Base-by-base conservation (phyloP, 371 early-diverging fungal species). In the Blyttiomyces sp. region DNA sequence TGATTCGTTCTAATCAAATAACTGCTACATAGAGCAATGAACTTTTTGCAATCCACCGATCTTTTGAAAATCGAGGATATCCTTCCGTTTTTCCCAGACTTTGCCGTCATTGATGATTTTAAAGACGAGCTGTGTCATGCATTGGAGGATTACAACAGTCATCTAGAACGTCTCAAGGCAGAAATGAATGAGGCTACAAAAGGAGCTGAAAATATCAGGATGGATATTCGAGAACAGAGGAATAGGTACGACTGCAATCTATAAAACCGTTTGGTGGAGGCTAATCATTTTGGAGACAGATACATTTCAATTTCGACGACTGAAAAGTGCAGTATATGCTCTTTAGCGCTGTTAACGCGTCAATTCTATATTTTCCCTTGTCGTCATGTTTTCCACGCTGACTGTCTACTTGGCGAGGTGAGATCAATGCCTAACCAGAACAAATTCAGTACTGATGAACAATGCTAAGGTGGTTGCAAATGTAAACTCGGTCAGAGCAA, bases 331-430 rank as follows among this genome's bases (percentile, higher is more conserved):
- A 82, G 86, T 32, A 46, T 86, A 3, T 97, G 97, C 67, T 62
- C 80, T 7, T 74, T 75, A 42, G 86, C 92, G 2, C 73, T 95
- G 34, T 72, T 94, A 69, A 85, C 87, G 4, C 81, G 92, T 16
- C 91, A 88, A 68, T 93, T 95, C 59, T 93, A 92, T 55, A 85
- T 93, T 27, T 97, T 96, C 64, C 96, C 96, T 0, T 96, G 97
- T 64, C 89, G 91, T 57, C 96, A 96, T 68, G 85, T 87, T 17
- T 95, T 93, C 80, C 95, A 95, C 69, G 81, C 88, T 16, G 91
- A 93, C 64, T 94, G 94, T 64, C 69, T 95, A 53, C 85, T 89
- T 23, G 74, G 83, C 44, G 71, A 75, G 60, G 86, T 91, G 79
- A 58, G 61, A 63, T 61, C n/a, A n/a, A n/a, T n/a, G n/a, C n/a